These are phyloP conservation scores for Globisporangium orthogonon DNA, from an alignment of 352 stramenopile genomes.

Conservation along the genomic window DNA sequence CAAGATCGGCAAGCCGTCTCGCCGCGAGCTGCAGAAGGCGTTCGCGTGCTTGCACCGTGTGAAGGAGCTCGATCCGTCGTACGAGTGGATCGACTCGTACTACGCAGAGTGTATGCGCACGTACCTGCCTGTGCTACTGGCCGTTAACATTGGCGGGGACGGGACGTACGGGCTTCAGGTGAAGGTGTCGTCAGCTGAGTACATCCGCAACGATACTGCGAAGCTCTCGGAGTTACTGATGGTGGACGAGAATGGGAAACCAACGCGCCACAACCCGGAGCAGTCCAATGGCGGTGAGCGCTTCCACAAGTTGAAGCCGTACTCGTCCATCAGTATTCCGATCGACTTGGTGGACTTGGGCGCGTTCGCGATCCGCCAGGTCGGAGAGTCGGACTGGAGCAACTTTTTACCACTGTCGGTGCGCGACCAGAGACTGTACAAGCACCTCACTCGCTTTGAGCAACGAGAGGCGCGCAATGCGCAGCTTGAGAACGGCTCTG, in stretches of 20 bases:
- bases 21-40: conserved; percentile 57
- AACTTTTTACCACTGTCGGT: conserved; percentile 68
- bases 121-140: conserved; percentile 68
- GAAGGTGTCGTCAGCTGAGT: conserved; percentile 59
- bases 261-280: conserved; percentile 51
- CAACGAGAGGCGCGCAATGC: conserved; percentile 59
- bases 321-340: conserved; percentile 56
- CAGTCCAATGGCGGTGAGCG: conserved; percentile 35
- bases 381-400: conserved; percentile 82
- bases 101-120: conserved; percentile 54
- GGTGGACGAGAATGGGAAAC: conserved; percentile 37
- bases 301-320: conserved; percentile 51
- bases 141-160: conserved; percentile 65
- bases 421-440: conserved; percentile 65
- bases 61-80: conserved; percentile 57
- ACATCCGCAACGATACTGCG: conserved; percentile 72
- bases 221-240: conserved; percentile 76
- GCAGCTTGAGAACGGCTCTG: conserved; percentile 36
- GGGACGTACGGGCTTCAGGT: conserved; percentile 74
- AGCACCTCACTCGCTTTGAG: conserved; percentile 67
- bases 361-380: conserved; percentile 77
- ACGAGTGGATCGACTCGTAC: conserved; percentile 86
- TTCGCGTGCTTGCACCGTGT: conserved; percentile 71
- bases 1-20: conserved; percentile 47
- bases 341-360: conserved; percentile 66